phyloP scores from a whole-genome alignment of 129 eudicot species.

The Arctium lappa region DNA sequence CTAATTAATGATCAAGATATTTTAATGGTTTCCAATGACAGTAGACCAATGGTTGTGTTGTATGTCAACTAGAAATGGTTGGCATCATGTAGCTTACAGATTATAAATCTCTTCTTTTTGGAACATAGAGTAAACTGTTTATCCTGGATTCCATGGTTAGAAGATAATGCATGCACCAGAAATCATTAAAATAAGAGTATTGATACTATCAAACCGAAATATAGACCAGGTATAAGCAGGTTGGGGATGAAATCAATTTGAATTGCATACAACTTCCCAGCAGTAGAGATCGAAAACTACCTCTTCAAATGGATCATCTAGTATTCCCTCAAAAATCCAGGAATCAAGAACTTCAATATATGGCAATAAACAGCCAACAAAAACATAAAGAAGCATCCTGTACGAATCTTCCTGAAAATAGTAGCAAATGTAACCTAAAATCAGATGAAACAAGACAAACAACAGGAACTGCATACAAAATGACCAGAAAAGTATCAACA shows the following conservation, averaged over 20 bases:
- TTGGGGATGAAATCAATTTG: background rate
- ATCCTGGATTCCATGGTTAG: background rate
- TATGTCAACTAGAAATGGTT: background rate
- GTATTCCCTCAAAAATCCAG: constrained; percentile 93
- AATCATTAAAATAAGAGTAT: background rate
- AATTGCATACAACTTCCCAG: background rate
- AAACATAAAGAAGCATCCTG: constrained; percentile 68
- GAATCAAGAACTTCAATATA: constrained; percentile 86
- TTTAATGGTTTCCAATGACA: background rate
- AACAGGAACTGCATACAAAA: background rate
- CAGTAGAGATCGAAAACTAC: constrained; percentile 33
- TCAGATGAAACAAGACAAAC: constrained; percentile 7
- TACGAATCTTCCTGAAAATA: constrained; percentile 86
- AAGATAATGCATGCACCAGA: background rate
- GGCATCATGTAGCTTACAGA: background rate
- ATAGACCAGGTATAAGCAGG: background rate
- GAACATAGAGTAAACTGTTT: background rate
- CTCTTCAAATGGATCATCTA: constrained; percentile 93
- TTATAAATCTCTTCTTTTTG: background rate
- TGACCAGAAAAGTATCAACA: constrained; percentile 28
- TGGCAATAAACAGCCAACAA: constrained; percentile 73
- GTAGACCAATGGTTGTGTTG: background rate
- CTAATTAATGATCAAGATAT: background rate
- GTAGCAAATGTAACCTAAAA: constrained; percentile 2
- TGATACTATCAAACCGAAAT: background rate